Evolutionary conservation across 2,329 filamentous ascomycete species (phyloP).

Genomic region (Exophiala calicioides): DNA sequence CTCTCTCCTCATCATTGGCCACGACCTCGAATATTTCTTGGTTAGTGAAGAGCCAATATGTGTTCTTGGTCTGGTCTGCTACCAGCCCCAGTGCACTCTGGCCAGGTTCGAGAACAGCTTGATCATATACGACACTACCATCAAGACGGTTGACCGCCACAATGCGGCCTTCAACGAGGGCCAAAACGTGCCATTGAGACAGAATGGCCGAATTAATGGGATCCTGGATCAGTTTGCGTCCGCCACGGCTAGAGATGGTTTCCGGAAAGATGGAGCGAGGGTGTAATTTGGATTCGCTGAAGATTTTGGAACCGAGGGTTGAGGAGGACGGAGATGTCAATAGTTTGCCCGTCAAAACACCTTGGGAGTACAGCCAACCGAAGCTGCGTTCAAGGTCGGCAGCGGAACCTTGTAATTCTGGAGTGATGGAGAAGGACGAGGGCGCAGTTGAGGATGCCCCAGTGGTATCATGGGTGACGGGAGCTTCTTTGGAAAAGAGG

Average conservation of each 20-base stretch:
- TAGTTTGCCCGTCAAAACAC: constrained; percentile 83
- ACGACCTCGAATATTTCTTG: constrained; percentile 93
- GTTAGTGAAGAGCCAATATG: constrained; percentile 92
- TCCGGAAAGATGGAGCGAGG: constrained; percentile 71
- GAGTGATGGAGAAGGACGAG: constrained; percentile 73
- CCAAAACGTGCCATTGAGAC: constrained; percentile 90
- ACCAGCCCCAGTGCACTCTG: constrained; percentile 81
- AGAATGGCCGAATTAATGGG: constrained; percentile 77
- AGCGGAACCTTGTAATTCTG: constrained; percentile 62
- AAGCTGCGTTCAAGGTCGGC: constrained; percentile 62
- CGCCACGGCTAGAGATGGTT: constrained; percentile 64
- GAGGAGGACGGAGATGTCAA: constrained; percentile 61
- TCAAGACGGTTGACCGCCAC: constrained; percentile 86
- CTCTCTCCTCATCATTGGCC: constrained; percentile 82
- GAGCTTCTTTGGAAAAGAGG: constrained; percentile 84
- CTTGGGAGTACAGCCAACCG: constrained; percentile 87
- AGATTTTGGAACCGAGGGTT: constrained; percentile 71
- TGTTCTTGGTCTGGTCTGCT: constrained; percentile 90
- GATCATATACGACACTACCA: constrained; percentile 82
- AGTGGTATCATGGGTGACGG: constrained; percentile 71
- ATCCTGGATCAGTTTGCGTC: constrained; percentile 67
- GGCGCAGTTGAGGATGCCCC: constrained; percentile 60
- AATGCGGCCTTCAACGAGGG: constrained; percentile 77
- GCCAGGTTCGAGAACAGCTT: constrained; percentile 76
- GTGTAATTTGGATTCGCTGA: constrained; percentile 76